Percentiles rank a stretch among this genome's conserved stretches.
phyloP scores from a whole-genome alignment of 495 filamentous ascomycete genomes.

The Podospora australis region DNA sequence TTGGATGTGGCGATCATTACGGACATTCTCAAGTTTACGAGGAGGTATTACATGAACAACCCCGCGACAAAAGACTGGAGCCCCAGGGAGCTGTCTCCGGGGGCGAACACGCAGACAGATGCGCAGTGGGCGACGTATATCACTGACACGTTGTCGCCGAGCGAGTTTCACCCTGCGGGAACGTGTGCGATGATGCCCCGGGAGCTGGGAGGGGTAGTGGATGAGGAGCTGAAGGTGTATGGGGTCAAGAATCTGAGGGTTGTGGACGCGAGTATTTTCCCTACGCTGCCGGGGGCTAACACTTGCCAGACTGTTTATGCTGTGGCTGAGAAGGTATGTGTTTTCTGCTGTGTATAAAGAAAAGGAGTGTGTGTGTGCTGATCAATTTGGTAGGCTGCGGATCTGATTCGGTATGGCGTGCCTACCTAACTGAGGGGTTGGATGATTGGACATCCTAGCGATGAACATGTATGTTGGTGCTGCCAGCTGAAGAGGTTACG shows the following conservation, averaged over 20 bases:
- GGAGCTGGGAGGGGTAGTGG: conserved; percentile 47
- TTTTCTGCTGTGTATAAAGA: neutral
- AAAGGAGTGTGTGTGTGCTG: neutral
- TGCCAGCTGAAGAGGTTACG: too few relatives aligned
- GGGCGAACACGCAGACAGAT: conserved; percentile 24
- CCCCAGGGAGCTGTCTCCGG: conserved; percentile 27
- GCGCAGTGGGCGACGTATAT: conserved; percentile 27
- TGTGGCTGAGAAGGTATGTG: conserved; percentile 36
- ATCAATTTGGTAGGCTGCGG: conserved; percentile 6
- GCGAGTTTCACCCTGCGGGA: conserved; percentile 38
- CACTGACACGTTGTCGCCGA: conserved; percentile 26
- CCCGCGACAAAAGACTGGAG: conserved; percentile 17
- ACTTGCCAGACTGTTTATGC: conserved; percentile 40
- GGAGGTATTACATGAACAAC: conserved; percentile 34
- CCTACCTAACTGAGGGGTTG: too few relatives aligned
- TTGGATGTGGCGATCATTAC: conserved; percentile 38
- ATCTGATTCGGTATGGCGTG: conserved; percentile 13
- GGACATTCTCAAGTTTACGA: conserved; percentile 36
- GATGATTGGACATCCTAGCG: too few relatives aligned
- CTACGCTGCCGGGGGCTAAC: conserved; percentile 33
- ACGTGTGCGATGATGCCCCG: conserved; percentile 44
- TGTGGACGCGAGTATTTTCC: conserved; percentile 39
- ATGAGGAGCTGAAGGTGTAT: conserved; percentile 37
- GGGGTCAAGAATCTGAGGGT: conserved; percentile 33
- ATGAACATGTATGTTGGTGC: too few relatives aligned